Base-by-base conservation (phyloP, 768 basidiomycete species). In the Tulasnella calospora region DNA sequence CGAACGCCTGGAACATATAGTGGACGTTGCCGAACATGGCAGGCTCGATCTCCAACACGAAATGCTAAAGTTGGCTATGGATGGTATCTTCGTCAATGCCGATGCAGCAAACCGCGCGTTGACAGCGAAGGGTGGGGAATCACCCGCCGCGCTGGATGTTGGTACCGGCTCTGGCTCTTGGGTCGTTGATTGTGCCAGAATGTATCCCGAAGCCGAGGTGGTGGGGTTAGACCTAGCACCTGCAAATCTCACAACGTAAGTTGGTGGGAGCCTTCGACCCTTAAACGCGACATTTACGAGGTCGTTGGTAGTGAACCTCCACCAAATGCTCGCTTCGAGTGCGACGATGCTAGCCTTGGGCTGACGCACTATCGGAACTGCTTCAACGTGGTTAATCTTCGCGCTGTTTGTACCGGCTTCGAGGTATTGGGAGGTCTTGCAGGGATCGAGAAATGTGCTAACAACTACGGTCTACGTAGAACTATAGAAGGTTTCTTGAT, bases 281-380 rank as follows among this genome's bases (percentile, higher is more conserved):
- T 17, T 23, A 30, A 47, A 33, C 8, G 36, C 3, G 30, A 74
- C 21, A 17, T 74, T 21, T 41, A 19, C n/a, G 15, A 33, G 7
- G 30, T 13, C 23, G 15, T 6, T 44, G 1, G 6, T 57, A 78
- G 77, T 0, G 12, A 70, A 71, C 70, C 77, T n/a, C 77, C 77
- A 12, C 69, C 23, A 30, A 78, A 78, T 40, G 38, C 71, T 33
- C 36, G 23, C 33, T 78, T 78, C 41, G 77, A 78, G 38, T 71
- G 69, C 77, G 77, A 78, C 47, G 77, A 78, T 38, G 77, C 44
- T 9, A 78, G 71, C 33, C 77, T 78, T 17, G 77, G 77, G 23
- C 40, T 78, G 44, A 30, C 30, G 2, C 77, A 72, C 40, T 78
- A 78, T 30, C 38, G 21, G 6, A 78, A 72, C 38, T 15, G 44